Evolutionary conservation across 148 eudicot species (phyloP), one percentile per base, ranked within the genome.

Genomic region (Salicornia ramosissima): DNA sequence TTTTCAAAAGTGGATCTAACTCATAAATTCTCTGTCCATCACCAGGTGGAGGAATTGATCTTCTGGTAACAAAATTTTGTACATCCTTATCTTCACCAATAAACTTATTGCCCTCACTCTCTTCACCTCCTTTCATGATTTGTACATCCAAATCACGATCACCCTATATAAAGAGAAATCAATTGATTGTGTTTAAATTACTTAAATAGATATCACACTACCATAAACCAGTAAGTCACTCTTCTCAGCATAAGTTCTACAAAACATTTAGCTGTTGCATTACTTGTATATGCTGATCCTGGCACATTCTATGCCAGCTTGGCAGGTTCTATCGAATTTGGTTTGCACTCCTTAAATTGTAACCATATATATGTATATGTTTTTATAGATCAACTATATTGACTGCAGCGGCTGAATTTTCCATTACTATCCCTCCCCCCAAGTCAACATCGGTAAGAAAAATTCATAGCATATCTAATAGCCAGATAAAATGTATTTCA

Each of bases 1-100:
- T 72, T 63, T 54, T 79, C 75, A 95, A 71, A 77, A 85, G 73
- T 9, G 96, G 89, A 75, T 95, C 97, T 61, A 89, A 87, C 59
- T 91, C 94, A 63, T 95, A 95, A 70, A 95, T 95, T 84, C 72
- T 83, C 70, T 85, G 88, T 53, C 99, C 99, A 59, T 66, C 71
- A 33, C 97, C 90, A 69, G 97, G 87, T 21, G 93, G 90, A 75
- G 99, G 93, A 81, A 95, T 73, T 56, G 71, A 74, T 73, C 77
- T 83, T 75, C 74, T 80, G 53, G 70, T 34, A 69, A 72, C 84
- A 52, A 12, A 69, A 64, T 64, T 74, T 40, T 69, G 61, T 65
- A 24, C 65, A 67, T 73, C 71, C 72, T 57, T 75, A 71, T 47
- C 84, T 78, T 79, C 74, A 68, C 64, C 80, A 64, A 51, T 42